Conservation (phyloP, 139 green algal genomes). For the Haematococcus lacustris region DNA sequence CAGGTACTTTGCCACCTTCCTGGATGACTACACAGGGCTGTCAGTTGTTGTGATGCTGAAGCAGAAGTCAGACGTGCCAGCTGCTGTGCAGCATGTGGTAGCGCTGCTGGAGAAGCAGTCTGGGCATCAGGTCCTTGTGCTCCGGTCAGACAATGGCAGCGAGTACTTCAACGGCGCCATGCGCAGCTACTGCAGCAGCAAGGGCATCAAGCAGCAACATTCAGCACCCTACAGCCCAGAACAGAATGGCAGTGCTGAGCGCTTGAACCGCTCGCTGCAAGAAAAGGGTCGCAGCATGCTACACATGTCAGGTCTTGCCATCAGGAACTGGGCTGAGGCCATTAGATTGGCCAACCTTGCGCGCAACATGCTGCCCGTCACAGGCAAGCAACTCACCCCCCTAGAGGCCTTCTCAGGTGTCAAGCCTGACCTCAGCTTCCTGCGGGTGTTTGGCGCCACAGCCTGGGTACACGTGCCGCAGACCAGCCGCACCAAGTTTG, state of each 20-base stretch:
- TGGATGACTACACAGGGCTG: slow-evolving; percentile 14
- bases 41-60: neutral
- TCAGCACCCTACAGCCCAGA: slow-evolving; percentile 22
- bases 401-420: neutral
- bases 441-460: neutral
- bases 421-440: neutral
- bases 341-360: neutral
- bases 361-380: slow-evolving; percentile 2
- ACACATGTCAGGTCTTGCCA: neutral
- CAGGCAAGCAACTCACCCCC: neutral
- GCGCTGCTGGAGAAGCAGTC: neutral
- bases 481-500: slow-evolving; percentile 18
- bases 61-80: neutral
- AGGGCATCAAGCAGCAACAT: slow-evolving; percentile 15
- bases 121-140: neutral
- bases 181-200: neutral
- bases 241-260: slow-evolving; percentile 30
- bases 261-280: slow-evolving; percentile 22
- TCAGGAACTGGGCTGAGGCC: slow-evolving; percentile 1
- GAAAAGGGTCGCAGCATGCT: slow-evolving; percentile 11
- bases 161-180: slow-evolving; percentile 7
- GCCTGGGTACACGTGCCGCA: slow-evolving; percentile 8
- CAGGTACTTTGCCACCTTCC: slow-evolving; percentile 10
- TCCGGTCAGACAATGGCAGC: slow-evolving; percentile 5
- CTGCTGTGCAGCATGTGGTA: neutral